Base-by-base conservation (phyloP, 2,329 filamentous ascomycete genomes). In the Ambrosiella beaveri region DNA sequence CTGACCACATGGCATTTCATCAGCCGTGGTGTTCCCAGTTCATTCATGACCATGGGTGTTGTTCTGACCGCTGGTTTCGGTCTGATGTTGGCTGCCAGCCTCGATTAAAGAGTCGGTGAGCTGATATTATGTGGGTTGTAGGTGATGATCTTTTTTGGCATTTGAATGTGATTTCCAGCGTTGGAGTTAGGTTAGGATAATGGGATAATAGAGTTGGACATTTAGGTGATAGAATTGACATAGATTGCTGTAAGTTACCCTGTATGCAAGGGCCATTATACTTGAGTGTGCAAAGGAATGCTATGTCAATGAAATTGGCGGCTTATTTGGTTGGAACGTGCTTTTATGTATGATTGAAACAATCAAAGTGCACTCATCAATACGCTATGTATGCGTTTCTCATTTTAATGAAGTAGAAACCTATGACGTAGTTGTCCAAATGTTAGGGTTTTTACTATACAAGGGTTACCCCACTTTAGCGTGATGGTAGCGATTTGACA, bases 1-100 rank as follows among this genome's bases (percentile, higher is more conserved):
- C 77, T 98, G 57, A 77, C 85, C 61, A 94, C 98, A 56, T 86
- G 86, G 67, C 93, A 98, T 69, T 98, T 98, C 70, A 84, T 98
- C 66, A 94, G 86, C 56, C 77, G 90, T n/a, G 93, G 93, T 66
- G 81, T 98, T 41, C 91, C 93, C 0, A 84, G 86, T 66, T 94
- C 86, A 69, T 68, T 97, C 40, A 75, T 96, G 57, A 84, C 89
- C 0, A 84, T 95, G 64, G 69, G 76, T 0, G 86, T 98, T 8
- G 84, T 96, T 47, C 78, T 97, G 36, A 91, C 88, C 0, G 72
- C 98, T 47, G 94, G 93, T 0, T 98, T 96, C 70, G 88, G 84
- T 1, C 75, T 94, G 63, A 96, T 97, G 89, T 76, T 84, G 63
- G 75, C 88, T 54, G 83, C 79, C 9, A 82, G 83, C 0, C 75